Evolutionary conservation across 805 yeast genomes (phyloP).

Genomic region (Yarrowia osloensis): DNA sequence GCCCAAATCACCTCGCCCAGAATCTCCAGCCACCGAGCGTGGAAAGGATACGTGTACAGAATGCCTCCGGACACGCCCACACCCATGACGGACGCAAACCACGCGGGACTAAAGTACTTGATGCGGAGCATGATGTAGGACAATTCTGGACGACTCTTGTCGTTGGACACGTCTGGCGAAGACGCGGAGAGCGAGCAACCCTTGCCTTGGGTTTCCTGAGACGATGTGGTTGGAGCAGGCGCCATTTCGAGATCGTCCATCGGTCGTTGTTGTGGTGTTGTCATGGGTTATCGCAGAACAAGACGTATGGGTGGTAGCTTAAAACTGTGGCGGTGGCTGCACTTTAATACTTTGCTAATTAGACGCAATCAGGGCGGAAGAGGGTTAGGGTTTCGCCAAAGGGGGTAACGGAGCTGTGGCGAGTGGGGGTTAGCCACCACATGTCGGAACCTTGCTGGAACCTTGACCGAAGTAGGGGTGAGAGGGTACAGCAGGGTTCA

Average conservation of each 20-base stretch:
- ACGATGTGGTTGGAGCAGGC: not conserved
- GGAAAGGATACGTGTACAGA: constrained; percentile 66
- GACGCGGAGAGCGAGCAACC: not conserved
- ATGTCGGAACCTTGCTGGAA: not conserved
- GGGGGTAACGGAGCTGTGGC: constrained; percentile 10
- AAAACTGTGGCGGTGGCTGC: constrained; percentile 30
- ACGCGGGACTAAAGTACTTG: constrained; percentile 41
- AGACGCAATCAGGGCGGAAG: constrained; percentile 12
- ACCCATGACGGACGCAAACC: constrained; percentile 83
- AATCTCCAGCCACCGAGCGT: constrained; percentile 56
- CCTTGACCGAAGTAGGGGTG: not conserved
- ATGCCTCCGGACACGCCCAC: constrained; percentile 70
- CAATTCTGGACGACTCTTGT: not conserved
- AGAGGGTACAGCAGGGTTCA: not conserved
- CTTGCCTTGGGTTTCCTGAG: constrained; percentile 18
- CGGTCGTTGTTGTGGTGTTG: not conserved
- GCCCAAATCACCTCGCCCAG: constrained; percentile 67
- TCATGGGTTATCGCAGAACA: not conserved
- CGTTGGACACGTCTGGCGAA: not conserved
- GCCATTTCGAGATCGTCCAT: constrained; percentile 15
- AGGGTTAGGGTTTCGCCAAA: not conserved
- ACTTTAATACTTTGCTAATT: constrained; percentile 26
- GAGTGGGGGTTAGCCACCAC: constrained; percentile 26
- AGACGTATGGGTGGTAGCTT: not conserved
- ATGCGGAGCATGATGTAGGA: constrained; percentile 33